Conservation (phyloP, 2,329 filamentous ascomycete species). For the Colletotrichum sp. region DNA sequence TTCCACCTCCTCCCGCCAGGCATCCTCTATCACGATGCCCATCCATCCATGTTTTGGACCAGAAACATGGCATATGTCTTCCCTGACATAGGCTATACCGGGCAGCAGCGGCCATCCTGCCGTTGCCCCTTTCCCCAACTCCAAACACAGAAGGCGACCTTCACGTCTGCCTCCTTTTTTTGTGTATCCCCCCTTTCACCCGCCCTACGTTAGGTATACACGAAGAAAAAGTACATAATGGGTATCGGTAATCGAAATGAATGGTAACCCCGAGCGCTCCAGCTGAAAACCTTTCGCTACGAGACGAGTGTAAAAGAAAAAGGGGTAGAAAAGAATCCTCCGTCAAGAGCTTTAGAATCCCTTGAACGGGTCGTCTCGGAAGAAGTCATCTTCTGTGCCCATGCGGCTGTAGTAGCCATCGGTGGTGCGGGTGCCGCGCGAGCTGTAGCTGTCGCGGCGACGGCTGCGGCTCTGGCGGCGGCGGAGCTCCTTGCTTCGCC, state of each 20-base stretch:
- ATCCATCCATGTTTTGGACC: not conserved
- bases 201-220: not conserved
- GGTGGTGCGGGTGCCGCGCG: slow-evolving; percentile 46
- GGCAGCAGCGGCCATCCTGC: not conserved
- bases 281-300: not conserved
- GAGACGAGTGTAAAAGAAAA: not conserved
- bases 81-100: not conserved
- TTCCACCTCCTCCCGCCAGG: not conserved
- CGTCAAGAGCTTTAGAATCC: slow-evolving; percentile 52
- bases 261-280: slow-evolving; percentile 5
- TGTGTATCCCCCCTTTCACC: not conserved
- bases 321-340: not conserved
- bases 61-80: not conserved
- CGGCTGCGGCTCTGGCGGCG: slow-evolving; percentile 58
- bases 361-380: slow-evolving; percentile 64
- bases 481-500: slow-evolving; percentile 60
- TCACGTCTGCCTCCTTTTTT: not conserved
- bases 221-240: slow-evolving; percentile 15
- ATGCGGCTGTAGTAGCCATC: slow-evolving; percentile 55
- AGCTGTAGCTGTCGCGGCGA: slow-evolving; percentile 55
- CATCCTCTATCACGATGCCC: not conserved
- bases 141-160: not conserved
- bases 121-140: not conserved
- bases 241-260: slow-evolving; percentile 17
- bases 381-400: slow-evolving; percentile 59